These are phyloP conservation scores for Penicillium janthinellum DNA, from an alignment of 2,329 filamentous ascomycete species.

Conservation along the genomic window DNA sequence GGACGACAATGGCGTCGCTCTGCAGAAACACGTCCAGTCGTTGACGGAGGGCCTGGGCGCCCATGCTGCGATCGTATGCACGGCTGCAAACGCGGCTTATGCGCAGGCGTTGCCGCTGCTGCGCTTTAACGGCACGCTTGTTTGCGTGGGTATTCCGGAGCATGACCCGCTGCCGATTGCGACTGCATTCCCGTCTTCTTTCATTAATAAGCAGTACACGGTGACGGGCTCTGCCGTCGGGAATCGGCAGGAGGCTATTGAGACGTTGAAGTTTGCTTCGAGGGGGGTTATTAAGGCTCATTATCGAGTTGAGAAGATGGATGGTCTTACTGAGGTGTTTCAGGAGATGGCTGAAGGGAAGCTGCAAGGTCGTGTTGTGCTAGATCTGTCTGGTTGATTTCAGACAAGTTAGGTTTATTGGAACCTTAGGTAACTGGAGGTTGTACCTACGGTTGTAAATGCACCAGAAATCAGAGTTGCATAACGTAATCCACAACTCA, in stretches of 20 bases:
- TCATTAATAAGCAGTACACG: slow-evolving; percentile 46
- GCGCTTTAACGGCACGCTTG: slow-evolving; percentile 53
- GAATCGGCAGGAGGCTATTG: slow-evolving; percentile 52
- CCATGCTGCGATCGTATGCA: slow-evolving; percentile 60
- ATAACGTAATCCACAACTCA: too few relatives aligned
- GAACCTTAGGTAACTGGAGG: not conserved
- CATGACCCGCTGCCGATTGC: slow-evolving; percentile 49
- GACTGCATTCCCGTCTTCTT: slow-evolving; percentile 43
- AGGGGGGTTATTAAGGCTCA: slow-evolving; percentile 50
- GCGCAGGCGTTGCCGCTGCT: slow-evolving; percentile 51
- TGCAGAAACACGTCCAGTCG: slow-evolving; percentile 58
- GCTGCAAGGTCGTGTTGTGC: slow-evolving; percentile 50
- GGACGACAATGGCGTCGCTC: slow-evolving; percentile 50
- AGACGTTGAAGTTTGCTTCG: slow-evolving; percentile 50
- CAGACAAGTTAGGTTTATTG: not conserved
- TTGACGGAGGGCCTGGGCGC: slow-evolving; percentile 54
- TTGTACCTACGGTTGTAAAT: too few relatives aligned
- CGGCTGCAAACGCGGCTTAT: slow-evolving; percentile 53
- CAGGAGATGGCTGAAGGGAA: slow-evolving; percentile 47
- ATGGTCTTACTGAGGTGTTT: slow-evolving; percentile 49
- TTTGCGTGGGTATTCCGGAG: slow-evolving; percentile 56
- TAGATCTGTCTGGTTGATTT: slow-evolving; percentile 39
- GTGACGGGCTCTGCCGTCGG: slow-evolving; percentile 55
- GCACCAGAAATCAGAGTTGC: too few relatives aligned
- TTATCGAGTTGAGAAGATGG: slow-evolving; percentile 49